Evolutionary conservation across 2,329 filamentous ascomycete genomes (phyloP), one percentile per base, ranked within the genome.

Genomic region (Hymenoscyphus fructigenus): DNA sequence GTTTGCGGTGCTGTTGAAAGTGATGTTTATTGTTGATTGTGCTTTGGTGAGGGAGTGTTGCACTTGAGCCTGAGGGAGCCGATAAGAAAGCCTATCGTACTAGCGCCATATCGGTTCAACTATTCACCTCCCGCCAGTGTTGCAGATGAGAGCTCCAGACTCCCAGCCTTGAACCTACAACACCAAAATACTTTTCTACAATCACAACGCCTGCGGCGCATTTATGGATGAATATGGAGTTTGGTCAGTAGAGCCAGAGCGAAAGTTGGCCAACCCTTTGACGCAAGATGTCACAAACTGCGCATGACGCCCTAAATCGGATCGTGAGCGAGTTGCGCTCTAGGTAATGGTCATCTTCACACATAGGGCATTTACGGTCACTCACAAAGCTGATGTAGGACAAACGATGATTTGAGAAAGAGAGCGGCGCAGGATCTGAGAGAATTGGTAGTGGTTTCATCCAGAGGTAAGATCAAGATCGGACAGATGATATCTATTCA

Each of bases 361-460:
- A 28, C 56, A 36, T 20, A 32, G 60, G 29, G 55, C 14, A 29
- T 6, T 47, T 41, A 62, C 34, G 55, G 9, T 38, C 56, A 44
- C 68, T 71, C 23, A 70, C 53, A 15, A 15, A 41, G 59, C 28
- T 53, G 14, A 5, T 57, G 65, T 59, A 73, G 70, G 60, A 72
- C 62, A 36, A 74, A 67, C 61, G 75, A 76, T 64, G 75, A 77
- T 50, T 60, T 69, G 29, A 69, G 74, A 68, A 76, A 72, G 65
- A 69, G 74, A 62, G 75, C 74, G 15, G 75, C 75, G 41, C 61
- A 68, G 14, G 73, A 76, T 56, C 65, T 77, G 38, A 72, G 73
- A 59, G 75, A 75, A 38, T 65, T 76, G 36, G 75, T 76, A 17
- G 71, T 66, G n/a, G 63, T 75, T 53, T 70, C 74, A 50, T 70